Evolutionary conservation across 257 asterid species (phyloP), one percentile per base, ranked within the genome.

Genomic region (Solanum megistacrolobum): DNA sequence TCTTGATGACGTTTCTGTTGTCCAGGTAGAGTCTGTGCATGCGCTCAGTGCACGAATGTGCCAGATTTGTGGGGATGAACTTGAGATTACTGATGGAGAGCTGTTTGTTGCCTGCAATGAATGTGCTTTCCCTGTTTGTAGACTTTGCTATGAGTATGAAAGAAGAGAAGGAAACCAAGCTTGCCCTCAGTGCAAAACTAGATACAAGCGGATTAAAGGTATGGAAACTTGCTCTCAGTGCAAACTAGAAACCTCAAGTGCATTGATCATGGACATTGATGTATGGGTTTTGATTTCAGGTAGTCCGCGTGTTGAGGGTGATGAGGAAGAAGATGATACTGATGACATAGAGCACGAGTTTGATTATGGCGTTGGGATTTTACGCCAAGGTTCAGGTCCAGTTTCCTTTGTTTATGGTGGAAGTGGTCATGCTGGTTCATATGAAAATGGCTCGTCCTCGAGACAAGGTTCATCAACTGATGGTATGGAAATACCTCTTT

Each of bases 31-130:
- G 84, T 92, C 98, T 6, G 96, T 93, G 79, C 91, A 87, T 9
- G 98, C 95, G 87, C 90, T 94, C 86, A 94, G 98, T 88, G 98
- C 93, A 72, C 94, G 90, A 89, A 91, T 79, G 83, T 96, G 98
- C 91, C 95, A 92, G 88, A 94, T 96, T 84, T 96, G 98, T 41
- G 96, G 89, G 88, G 98, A 96, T 87, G 98, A 94, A 88, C 90
- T 96, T 31, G 98, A 94, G 91, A 90, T 95, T 58, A 93, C 92
- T 2, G 87, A 93, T 71, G 98, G 96, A 20, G 98, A 96, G 88
- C 91, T 88, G 68, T 96, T 96, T 91, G 98, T 94, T 88, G 99
- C 98, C 2, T 96, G 99, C 98, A 94, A 96, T 43, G 99, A 96
- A 88, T 96, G 99, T 25, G 99, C 94, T 88, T 94, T 95, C 93